Conservation (phyloP, 371 early-diverging fungal genomes). For the Mucor piriformis region DNA sequence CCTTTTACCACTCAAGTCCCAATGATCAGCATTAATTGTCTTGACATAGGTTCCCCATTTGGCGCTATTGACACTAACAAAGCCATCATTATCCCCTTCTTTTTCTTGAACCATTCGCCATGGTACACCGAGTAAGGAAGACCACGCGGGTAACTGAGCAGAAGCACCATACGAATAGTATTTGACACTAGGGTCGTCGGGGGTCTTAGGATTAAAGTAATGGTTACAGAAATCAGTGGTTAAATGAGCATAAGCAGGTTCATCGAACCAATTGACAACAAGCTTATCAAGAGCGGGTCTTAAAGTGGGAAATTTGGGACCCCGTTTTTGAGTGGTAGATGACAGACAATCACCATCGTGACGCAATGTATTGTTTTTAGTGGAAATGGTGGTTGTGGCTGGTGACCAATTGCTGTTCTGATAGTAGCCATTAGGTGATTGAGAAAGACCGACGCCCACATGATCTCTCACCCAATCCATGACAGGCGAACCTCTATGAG, state of each 20-base stretch:
- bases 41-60: constrained; percentile 88
- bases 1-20: constrained; percentile 68
- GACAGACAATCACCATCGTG: background rate
- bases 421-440: background rate
- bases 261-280: constrained; percentile 56
- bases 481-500: constrained; percentile 88
- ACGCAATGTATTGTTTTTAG: constrained; percentile 1
- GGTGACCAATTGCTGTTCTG: background rate
- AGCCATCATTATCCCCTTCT: constrained; percentile 87
- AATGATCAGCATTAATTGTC: constrained; percentile 84
- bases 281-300: constrained; percentile 10
- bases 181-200: constrained; percentile 67
- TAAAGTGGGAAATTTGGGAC: constrained; percentile 1
- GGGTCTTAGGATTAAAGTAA: constrained; percentile 82
- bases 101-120: constrained; percentile 43
- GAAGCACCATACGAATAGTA: constrained; percentile 81
- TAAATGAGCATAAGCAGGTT: constrained; percentile 84
- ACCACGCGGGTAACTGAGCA: constrained; percentile 46
- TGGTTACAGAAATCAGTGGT: constrained; percentile 78
- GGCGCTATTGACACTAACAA: constrained; percentile 81
- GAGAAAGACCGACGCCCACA: constrained; percentile 55
- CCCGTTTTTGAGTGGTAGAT: background rate
- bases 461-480: constrained; percentile 92
- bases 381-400: background rate
- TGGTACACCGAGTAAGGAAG: constrained; percentile 63